These are phyloP conservation scores for Pleurotus ostreatus DNA, from an alignment of 768 basidiomycete genomes.

Conservation along the genomic window DNA sequence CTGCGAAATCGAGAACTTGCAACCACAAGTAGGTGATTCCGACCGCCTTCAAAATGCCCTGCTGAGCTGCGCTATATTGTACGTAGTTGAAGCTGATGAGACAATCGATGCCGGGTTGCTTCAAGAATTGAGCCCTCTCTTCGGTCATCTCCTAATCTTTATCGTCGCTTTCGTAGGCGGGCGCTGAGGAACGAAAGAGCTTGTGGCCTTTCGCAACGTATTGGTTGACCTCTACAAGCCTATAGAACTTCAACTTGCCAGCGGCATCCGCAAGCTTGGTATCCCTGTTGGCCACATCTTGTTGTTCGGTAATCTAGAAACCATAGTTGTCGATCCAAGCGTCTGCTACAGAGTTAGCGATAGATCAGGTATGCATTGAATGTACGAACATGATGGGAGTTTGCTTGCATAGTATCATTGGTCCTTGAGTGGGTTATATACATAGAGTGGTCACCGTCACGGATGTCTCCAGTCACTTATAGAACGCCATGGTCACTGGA, in stretches of 20 bases:
- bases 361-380: no score
- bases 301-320: not conserved
- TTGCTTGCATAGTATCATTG: no score
- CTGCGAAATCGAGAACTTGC: conserved; percentile 15
- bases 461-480: no score
- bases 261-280: not conserved
- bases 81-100: conserved; percentile 19
- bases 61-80: conserved; percentile 10
- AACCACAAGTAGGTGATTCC: conserved; percentile 16
- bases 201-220: not conserved
- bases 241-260: not conserved
- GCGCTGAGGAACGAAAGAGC: not conserved
- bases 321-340: no score
- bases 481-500: no score
- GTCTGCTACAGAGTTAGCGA: no score
- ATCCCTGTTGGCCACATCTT: not conserved
- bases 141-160: not conserved
- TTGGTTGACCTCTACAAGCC: not conserved
- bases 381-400: no score
- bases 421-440: no score
- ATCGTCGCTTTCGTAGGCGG: not conserved
- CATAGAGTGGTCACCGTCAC: no score
- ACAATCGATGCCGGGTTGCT: conserved; percentile 13
- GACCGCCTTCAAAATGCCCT: conserved; percentile 3
- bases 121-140: conserved; percentile 7